Base-by-base conservation (phyloP, 2,329 filamentous ascomycete genomes). In the Ophiosphaerella narmari region DNA sequence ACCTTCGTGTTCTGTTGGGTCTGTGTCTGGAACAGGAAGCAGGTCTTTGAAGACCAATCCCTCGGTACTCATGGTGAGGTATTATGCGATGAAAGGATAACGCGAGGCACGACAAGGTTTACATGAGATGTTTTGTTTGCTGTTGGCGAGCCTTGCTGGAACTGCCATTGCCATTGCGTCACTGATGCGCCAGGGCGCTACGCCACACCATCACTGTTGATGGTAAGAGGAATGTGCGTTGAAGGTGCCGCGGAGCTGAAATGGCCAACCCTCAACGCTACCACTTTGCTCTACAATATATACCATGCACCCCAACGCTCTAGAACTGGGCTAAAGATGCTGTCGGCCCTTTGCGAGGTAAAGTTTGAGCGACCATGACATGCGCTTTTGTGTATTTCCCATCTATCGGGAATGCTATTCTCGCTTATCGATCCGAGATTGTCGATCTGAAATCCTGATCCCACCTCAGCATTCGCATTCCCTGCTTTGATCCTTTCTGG, bases 31-130 rank as follows among this genome's bases (percentile, higher is more conserved):
- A 8, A 72, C 52, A 21, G 71, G 67, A 13, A 74, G 53, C 4
- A 74, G 62, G 52, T 74, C 72, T 49, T 72, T 70, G 61, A 70
- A 68, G 53, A 68, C 63, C 41, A 64, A 55, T 26, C 70, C 61
- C 40, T 61, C 66, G 14, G 60, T 61, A 37, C 66, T 57, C 68
- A 71, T 70, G 36, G 14, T 67, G 55, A 42, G 46, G 24, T 21
- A 16, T 7, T 8, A 39, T n/a, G 18, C 16, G 11, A 21, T 34
- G 18, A 26, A 26, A 46, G 31, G 44, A 13, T 29, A 21, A 14
- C 12, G n/a, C 31, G 36, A 42, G 13, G 21, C 16, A 4, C 13
- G 44, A 13, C 16, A 39, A 29, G 18, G 13, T 40, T 43, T 37
- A 39, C 36, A 32, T 21, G 18, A 4, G 18, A 21, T 21, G 18